A percentile compares a stretch with the other conserved stretches of the same genome.
phyloP scores from a whole-genome alignment of 2,329 filamentous ascomycete genomes.

The Trichoderma cornu-damae region DNA sequence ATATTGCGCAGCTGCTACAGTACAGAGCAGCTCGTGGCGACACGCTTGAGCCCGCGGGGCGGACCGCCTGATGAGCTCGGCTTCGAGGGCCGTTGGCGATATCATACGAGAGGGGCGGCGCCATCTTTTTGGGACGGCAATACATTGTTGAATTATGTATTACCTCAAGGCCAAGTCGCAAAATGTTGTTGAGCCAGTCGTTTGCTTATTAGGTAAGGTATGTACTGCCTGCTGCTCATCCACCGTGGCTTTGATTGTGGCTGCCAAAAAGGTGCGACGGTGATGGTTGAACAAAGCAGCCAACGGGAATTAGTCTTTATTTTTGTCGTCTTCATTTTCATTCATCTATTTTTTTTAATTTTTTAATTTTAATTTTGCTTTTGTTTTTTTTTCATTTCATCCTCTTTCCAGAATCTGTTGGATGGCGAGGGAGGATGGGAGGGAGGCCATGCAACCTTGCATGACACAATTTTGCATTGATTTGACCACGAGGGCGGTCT shows the following conservation, averaged over 20 bases:
- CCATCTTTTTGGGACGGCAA: background rate
- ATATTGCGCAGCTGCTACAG: too few species aligned
- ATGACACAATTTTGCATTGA: background rate
- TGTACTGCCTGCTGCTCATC: too few species aligned
- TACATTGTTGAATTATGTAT: too few species aligned
- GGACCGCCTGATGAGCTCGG: background rate
- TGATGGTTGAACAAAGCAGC: too few species aligned
- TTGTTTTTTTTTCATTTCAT: too few species aligned
- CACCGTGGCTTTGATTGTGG: background rate
- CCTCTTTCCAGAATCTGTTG: background rate
- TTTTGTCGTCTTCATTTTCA: too few species aligned
- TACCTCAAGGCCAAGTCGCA: too few species aligned
- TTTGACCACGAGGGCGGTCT: background rate
- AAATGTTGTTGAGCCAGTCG: background rate
- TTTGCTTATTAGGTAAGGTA: too few species aligned
- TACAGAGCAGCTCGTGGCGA: background rate
- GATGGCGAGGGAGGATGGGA: background rate
- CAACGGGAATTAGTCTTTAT: too few species aligned
- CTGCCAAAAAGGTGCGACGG: slow-evolving; percentile 15
- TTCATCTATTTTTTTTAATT: too few species aligned
- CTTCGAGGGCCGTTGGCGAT: background rate
- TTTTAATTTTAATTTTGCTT: too few species aligned
- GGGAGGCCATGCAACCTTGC: background rate
- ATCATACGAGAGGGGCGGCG: background rate
- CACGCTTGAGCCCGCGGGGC: background rate